Evolutionary conservation across 2,329 filamentous ascomycete genomes (phyloP), one percentile per base, ranked within the genome.

Genomic region (Hypoxylon sp.): DNA sequence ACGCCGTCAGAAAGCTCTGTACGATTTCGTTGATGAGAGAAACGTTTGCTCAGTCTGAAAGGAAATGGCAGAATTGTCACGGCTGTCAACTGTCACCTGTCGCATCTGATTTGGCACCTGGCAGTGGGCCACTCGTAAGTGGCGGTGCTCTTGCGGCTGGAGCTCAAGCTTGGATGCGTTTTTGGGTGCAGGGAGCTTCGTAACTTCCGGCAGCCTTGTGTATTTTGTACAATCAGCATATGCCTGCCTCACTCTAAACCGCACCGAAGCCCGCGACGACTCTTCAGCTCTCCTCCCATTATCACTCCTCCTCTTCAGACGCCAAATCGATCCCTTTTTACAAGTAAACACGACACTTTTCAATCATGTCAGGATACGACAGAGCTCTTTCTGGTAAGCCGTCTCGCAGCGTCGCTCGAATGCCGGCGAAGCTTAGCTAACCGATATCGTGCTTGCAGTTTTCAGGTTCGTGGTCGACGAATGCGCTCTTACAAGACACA

Each of bases 361-460:
- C 45, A 63, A 72, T 48, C 69, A 87, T 96, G 78, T 97, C 93
- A 72, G 94, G 94, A 79, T 99, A 99, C 82, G 95, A 99, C 83
- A 91, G 95, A 90, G 95, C 94, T 80, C 88, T 98, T 78, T 98
- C 94, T 81, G 94, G 93, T 97, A 88, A 81, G 88, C 75, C 38
- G 35, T 64, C 65, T 55, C 60, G 52, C 49, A 63, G 53, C 59
- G 75, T 75, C 73, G 67, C 67, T 71, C 57, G 71, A 70, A 64
- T 58, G 31, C 26, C 48, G 49, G 31, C 48, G 35, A 33, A 67
- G 50, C 46, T 69, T 70, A 70, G 73, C 80, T 85, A 79, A 84
- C 75, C 62, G n/a, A 40, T 55, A 51, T 31, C 45, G n/a, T 55
- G 55, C 67, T 64, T 74, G 65, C 70, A 96, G 93, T 97, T 75